Conservation (phyloP, 495 filamentous ascomycete genomes). For the Sporormia fimetaria region DNA sequence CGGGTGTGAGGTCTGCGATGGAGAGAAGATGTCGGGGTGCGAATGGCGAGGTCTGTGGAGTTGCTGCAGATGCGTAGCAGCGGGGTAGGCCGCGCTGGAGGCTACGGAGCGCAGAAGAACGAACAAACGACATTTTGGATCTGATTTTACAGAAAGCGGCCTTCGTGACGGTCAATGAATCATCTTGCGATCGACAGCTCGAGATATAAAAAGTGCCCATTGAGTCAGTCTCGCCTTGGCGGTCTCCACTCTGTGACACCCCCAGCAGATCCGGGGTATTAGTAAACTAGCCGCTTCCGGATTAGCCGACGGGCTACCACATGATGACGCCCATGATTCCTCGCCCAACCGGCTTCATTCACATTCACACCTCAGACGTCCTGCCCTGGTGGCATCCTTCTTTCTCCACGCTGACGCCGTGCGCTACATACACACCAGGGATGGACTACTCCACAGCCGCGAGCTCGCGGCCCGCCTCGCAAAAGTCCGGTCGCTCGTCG, state of each 20-base stretch:
- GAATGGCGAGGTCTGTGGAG: conserved; percentile 28
- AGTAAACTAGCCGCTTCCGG: no score
- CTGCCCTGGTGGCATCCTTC: not conserved
- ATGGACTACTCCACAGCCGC: conserved; percentile 20
- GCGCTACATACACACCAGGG: not conserved
- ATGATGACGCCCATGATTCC: no score
- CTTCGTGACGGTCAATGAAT: no score
- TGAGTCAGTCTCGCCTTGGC: no score
- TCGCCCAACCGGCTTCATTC: no score
- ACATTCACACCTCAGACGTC: no score
- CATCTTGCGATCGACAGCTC: no score
- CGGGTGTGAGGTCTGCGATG: conserved; percentile 68
- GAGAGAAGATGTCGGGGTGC: conserved; percentile 63
- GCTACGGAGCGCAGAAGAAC: conserved; percentile 19
- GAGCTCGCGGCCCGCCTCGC: conserved; percentile 28
- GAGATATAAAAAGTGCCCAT: no score
- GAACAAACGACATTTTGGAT: conserved; percentile 17
- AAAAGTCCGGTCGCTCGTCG: conserved; percentile 27
- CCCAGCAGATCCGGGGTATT: no score
- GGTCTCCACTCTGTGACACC: no score
- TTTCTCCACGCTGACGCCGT: not conserved
- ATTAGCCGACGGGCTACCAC: no score
- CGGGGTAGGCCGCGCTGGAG: conserved; percentile 14
- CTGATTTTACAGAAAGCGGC: no score
- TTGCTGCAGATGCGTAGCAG: conserved; percentile 13